A percentile compares a stretch with the other conserved stretches of the same genome.
phyloP scores from a whole-genome alignment of 176 grass and related monocot species.

The Avena atlantica region DNA sequence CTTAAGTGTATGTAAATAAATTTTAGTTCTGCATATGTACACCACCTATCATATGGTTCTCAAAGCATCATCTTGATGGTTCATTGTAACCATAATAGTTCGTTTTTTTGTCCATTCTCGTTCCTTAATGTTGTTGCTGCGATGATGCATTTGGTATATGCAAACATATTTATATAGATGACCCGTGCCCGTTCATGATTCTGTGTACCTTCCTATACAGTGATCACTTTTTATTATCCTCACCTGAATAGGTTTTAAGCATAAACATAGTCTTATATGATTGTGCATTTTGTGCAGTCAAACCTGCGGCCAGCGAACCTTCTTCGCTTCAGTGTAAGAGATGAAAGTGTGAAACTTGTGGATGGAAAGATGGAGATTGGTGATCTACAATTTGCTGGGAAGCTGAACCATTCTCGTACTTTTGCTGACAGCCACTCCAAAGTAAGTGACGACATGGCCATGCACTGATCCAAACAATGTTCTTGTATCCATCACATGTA shows the following conservation, averaged over 20 bases:
- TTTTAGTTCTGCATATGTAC: neutral
- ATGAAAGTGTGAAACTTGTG: slow-evolving; percentile 69
- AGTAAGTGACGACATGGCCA: slow-evolving; percentile 48
- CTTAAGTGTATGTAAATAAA: neutral
- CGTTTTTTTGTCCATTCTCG: neutral
- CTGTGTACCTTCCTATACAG: slow-evolving; percentile 44
- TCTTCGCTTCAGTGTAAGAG: slow-evolving; percentile 58
- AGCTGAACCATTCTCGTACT: slow-evolving; percentile 54
- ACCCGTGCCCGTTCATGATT: neutral
- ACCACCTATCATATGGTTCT: neutral
- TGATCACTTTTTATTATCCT: neutral
- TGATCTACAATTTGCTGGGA: too few species aligned
- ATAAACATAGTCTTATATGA: neutral
- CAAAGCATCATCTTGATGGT: neutral
- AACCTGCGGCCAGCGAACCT: neutral
- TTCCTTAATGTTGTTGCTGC: neutral
- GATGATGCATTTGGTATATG: neutral
- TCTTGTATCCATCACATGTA: slow-evolving; percentile 5
- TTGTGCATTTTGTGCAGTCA: neutral
- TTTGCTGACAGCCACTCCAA: slow-evolving; percentile 90
- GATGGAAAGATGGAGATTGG: too few species aligned
- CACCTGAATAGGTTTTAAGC: neutral
- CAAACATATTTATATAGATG: neutral
- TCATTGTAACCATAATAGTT: neutral
- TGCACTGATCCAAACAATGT: slow-evolving; percentile 23